A percentile compares a stretch with the other conserved stretches of the same genome.
phyloP scores from a whole-genome alignment of 1,139 yeast genomes.

The Geotrichum macrosporum region DNA sequence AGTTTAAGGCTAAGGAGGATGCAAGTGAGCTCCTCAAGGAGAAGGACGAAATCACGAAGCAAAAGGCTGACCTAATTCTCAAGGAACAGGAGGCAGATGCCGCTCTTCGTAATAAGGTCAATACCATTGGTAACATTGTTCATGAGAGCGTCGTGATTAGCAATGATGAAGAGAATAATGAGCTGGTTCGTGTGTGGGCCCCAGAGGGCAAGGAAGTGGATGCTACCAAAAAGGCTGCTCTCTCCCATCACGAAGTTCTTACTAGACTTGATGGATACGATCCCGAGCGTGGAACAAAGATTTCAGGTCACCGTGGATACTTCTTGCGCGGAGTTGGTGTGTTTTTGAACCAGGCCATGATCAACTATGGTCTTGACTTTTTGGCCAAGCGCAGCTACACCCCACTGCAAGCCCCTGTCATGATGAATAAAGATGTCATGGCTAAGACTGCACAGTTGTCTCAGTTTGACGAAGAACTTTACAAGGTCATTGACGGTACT shows the following conservation, averaged over 20 bases:
- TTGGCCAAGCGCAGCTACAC: conserved; percentile 74
- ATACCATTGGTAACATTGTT: conserved; percentile 87
- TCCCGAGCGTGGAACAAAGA: conserved; percentile 97
- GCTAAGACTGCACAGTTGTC: conserved; percentile 98
- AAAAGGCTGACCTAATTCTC: conserved; percentile 62
- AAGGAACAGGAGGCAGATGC: conserved; percentile 77
- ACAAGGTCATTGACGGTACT: conserved; percentile 93
- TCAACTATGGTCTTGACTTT: conserved; percentile 89
- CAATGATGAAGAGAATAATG: conserved; percentile 85
- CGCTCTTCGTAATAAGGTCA: conserved; percentile 71
- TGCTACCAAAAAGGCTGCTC: conserved; percentile 60
- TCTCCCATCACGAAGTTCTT: conserved; percentile 94
- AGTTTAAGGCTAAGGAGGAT: conserved; percentile 92
- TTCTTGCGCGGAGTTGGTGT: conserved; percentile 94
- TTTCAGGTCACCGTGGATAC: conserved; percentile 98
- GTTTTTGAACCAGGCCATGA: conserved; percentile 94
- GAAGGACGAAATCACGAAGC: conserved; percentile 67
- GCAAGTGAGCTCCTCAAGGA: conserved; percentile 74
- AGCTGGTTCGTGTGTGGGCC: conserved; percentile 79
- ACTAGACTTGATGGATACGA: conserved; percentile 95
- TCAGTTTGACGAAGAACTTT: conserved; percentile 95
- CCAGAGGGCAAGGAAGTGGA: conserved; percentile 57
- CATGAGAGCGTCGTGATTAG: conserved; percentile 88
- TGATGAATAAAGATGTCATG: conserved; percentile 99
- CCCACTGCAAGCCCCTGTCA: conserved; percentile 97